Evolutionary conservation across 768 basidiomycete genomes (phyloP), one percentile per base, ranked within the genome.

Genomic region (Mrakia hoshinonis): DNA sequence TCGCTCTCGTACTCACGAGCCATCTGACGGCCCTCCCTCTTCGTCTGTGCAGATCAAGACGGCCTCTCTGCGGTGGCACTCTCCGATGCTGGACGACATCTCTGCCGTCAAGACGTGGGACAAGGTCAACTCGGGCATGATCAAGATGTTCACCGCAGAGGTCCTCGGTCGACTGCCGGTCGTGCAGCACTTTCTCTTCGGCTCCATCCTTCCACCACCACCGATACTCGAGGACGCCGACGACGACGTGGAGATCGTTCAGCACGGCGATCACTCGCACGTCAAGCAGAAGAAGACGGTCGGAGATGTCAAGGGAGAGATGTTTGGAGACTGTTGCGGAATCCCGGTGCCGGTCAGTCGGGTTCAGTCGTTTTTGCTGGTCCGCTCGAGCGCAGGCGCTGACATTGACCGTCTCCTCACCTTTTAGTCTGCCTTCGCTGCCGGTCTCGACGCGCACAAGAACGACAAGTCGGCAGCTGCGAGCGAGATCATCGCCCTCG

Each of bases 21-120:
- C 38, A 20, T 15, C 49, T 31, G n/a, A 18, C 24, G 18, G 46
- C 20, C 20, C 34, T 31, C 29, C 39, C 63, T 34, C 61, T 24
- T 5, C 55, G 4, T 46, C 18, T 18, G 5, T 0, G 5, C 62
- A 65, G 63, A 65, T 71, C 63, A 71, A 71, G 36, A 71, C 63
- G 15, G 70, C 70, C 10, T 65, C 70, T 0, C 83, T 98, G 0
- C 85, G 92, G 65, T 99, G 95, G 95, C 95, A 99, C 81, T 96
- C 92, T 0, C 95, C 95, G 0, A 98, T 99, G 95, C 85, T 99
- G 9, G 92, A 97, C 79, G 95, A 98, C 77, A 98, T 98, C 68
- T 94, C 92, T 0, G 92, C 89, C 0, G 92, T 83, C 75, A 82
- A 82, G 75, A 80, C 79, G 0, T 98, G 95, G 95, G 90, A 91